Conservation (phyloP, 164 flowering plant species). For the Warburgia ugandensis region DNA sequence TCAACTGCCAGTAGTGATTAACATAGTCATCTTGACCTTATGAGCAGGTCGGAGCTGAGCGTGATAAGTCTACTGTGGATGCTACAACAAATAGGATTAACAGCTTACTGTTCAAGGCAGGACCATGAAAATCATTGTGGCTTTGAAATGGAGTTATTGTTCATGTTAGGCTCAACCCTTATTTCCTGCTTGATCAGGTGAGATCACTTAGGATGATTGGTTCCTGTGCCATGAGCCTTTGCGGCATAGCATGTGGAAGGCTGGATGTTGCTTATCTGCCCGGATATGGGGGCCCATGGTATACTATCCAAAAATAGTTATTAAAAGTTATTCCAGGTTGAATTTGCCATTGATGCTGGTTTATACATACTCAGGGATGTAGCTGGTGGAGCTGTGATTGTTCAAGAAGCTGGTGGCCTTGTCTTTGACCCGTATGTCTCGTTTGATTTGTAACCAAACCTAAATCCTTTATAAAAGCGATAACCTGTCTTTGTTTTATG, state of each 20-base stretch:
- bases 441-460: too few relatives aligned
- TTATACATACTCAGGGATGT: slow-evolving; percentile 63
- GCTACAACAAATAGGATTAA: slow-evolving; percentile 59
- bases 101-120: slow-evolving; percentile 69
- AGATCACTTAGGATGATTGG: slow-evolving; percentile 80
- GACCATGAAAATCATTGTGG: background rate
- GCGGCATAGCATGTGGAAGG: slow-evolving; percentile 93
- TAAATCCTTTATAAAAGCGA: too few relatives aligned
- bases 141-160: background rate
- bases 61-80: slow-evolving; percentile 65
- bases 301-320: slow-evolving; percentile 10
- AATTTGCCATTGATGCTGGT: slow-evolving; percentile 5
- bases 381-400: slow-evolving; percentile 85
- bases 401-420: slow-evolving; percentile 87
- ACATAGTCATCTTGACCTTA: too few relatives aligned
- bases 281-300: slow-evolving; percentile 97
- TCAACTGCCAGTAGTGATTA: too few relatives aligned
- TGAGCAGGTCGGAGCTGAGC: slow-evolving; percentile 73
- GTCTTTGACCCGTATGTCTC: slow-evolving; percentile 97
- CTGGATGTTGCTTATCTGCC: slow-evolving; percentile 64
- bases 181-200: slow-evolving; percentile 56
- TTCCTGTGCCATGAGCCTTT: slow-evolving; percentile 86
- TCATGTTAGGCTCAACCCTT: background rate
- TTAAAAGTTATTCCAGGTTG: background rate
- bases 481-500: too few relatives aligned